Conservation (phyloP, 1,139 yeast species). For the Pichia norvegensis region DNA sequence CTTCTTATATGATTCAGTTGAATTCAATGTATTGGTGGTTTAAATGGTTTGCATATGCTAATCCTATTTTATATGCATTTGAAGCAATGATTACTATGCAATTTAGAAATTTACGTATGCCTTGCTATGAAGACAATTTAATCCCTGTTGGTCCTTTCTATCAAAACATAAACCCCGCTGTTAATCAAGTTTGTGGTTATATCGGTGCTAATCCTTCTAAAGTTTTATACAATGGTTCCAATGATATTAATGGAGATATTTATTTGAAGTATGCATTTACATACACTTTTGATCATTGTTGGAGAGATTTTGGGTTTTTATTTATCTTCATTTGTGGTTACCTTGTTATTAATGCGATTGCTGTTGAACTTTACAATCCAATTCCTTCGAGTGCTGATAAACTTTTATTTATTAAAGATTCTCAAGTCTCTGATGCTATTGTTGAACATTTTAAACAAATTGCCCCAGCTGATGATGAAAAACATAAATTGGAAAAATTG, state of each 20-base stretch:
- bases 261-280: constrained; percentile 33
- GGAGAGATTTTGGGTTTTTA: constrained; percentile 48
- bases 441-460: constrained; percentile 2
- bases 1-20: constrained; percentile 51
- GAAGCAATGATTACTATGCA: constrained; percentile 48
- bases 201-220: constrained; percentile 37
- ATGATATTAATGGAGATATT: constrained; percentile 36
- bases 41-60: constrained; percentile 50
- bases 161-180: constrained; percentile 27
- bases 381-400: constrained; percentile 19
- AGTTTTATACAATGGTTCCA: constrained; percentile 34
- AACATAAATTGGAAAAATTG: background rate
- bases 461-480: constrained; percentile 2
- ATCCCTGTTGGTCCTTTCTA: constrained; percentile 48
- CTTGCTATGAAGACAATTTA: constrained; percentile 34
- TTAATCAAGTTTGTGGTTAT: constrained; percentile 44
- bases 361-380: constrained; percentile 31
- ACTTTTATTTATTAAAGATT: constrained; percentile 20
- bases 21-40: constrained; percentile 60
- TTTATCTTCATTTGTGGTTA: constrained; percentile 41
- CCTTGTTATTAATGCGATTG: constrained; percentile 21
- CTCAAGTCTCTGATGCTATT: constrained; percentile 7
- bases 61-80: constrained; percentile 49
- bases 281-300: constrained; percentile 35
- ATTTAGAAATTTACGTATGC: constrained; percentile 47